Base-by-base conservation (phyloP, 345 rosid species). In the Eucalyptus grandis region DNA sequence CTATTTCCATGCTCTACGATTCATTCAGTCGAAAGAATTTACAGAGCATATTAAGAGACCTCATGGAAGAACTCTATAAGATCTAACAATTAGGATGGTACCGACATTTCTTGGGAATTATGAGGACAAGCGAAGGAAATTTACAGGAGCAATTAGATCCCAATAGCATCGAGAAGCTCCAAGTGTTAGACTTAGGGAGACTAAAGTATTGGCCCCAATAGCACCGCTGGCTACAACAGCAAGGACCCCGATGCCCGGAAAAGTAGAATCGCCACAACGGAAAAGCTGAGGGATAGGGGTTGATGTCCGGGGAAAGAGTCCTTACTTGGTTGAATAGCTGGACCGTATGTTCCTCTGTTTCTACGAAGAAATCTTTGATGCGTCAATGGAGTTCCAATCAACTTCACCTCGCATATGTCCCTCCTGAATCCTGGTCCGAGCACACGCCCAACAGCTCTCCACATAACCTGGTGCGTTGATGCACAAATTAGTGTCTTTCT, bases 171-270 rank as follows among this genome's bases (percentile, higher is more conserved):
- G 58, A 97, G 97, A 89, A 96, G 98, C 92, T 96, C 93, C 2
- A 96, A 93, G 92, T 97, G 99, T 89, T 95, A 40, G 93, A 87
- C 96, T 89, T 30, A 97, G 98, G 0, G 98, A 90, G 58, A 96
- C 98, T 19, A 96, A 91, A 5, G 99, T 95, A 90, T 96, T 97
- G 8, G 98, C 99, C 77, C 96, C 99, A 85, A 96, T 97, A 37
- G 99, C 98, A 7, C 99, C 99, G 81, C 99, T 96, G 60, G 98
- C 98, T 65, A 97, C 98, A 85, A 97, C 97, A 27, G 99, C 99
- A 43, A 97, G 99, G 89, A 97, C 96, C 17, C 99, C 98, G 34
- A 95, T 96, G 89, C 98, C 99, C 1, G 98, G 99, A 91, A 97
- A 97, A 77, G 99, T 97, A 6, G 99, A 97, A 91, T 97, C 99